Evolutionary conservation across 106 monocot genomes (phyloP), one percentile per base, ranked within the genome.

Genomic region (Acorus gramineus): DNA sequence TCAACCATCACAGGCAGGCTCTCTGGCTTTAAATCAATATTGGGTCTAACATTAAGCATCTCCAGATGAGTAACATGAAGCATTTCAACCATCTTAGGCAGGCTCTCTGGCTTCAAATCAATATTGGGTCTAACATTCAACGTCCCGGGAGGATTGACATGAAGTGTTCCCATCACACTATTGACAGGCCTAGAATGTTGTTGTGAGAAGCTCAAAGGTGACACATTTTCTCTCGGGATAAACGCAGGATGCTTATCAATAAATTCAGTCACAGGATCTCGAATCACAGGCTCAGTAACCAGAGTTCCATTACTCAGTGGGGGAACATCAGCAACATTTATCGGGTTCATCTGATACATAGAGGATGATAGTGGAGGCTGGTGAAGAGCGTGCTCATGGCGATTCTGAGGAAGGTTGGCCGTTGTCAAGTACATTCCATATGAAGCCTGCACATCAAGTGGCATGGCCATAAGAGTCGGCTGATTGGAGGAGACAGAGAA

Each of bases 371-470:
- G 13, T 57, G 56, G 57, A 14, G 73, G 59, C 12, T 44, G 72
- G 10, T 58, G 65, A 42, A 77, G 49, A 55, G 57, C 50, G 45
- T 68, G 68, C 11, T 73, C 78, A 47, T 50, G 45, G 10, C 61
- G 55, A 4, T 63, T 43, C 8, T 66, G 80, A 59, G 66, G 53
- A 14, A 46, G 13, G 69, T 76, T 70, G 42, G 49, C 55, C 50
- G 67, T 28, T 28, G 28, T 28, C 28, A 28, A 52, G 46, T 62
- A 57, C 54, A 74, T 11, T 47, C 67, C 82, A 73, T 74, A 65
- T 7, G 79, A 65, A 59, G 62, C 50, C 56, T 72, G 66, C 59
- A 67, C 48, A 47, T 78, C 72, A 70, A 52, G 14, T 2, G 73
- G 54, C 50, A 71, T 74, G 50, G 68, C 73, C 57, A 65, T 54